phyloP scores from a whole-genome alignment of 768 basidiomycete genomes.

The Pisolithus tinctorius region DNA sequence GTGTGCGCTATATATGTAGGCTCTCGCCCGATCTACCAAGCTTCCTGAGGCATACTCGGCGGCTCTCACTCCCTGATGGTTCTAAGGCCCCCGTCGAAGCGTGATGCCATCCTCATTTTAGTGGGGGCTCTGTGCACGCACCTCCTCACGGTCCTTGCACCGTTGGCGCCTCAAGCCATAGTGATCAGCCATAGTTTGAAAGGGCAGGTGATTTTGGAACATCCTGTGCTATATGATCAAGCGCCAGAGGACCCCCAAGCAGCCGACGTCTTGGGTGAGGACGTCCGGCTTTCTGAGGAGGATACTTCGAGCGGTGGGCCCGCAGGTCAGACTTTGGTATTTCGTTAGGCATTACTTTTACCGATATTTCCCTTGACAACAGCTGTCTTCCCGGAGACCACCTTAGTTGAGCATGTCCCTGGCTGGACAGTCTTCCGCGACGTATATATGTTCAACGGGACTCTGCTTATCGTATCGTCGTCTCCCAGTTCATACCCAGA shows the following conservation, averaged over 20 bases:
- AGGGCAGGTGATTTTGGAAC: background rate
- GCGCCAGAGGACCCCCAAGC: background rate
- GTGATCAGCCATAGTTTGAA: constrained; percentile 18
- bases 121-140: constrained; percentile 54
- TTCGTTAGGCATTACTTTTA: background rate
- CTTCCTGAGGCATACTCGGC: too few species aligned
- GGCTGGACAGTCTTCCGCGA: constrained; percentile 85
- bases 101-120: constrained; percentile 55
- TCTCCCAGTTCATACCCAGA: constrained; percentile 40
- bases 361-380: constrained; percentile 4
- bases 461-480: constrained; percentile 60
- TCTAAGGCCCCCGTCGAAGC: constrained; percentile 39
- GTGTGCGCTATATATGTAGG: background rate
- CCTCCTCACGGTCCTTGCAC: constrained; percentile 36
- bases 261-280: background rate
- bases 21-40: background rate
- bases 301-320: background rate
- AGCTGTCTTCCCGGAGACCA: constrained; percentile 41
- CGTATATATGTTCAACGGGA: constrained; percentile 81
- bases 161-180: constrained; percentile 27
- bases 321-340: background rate
- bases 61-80: constrained; percentile 7
- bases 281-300: background rate
- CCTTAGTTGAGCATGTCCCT: constrained; percentile 57
- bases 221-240: constrained; percentile 4